Percentiles rank a stretch among this genome's conserved stretches.
phyloP scores from a whole-genome alignment of 495 filamentous ascomycete species.

The Aspergillus egyptiacus region DNA sequence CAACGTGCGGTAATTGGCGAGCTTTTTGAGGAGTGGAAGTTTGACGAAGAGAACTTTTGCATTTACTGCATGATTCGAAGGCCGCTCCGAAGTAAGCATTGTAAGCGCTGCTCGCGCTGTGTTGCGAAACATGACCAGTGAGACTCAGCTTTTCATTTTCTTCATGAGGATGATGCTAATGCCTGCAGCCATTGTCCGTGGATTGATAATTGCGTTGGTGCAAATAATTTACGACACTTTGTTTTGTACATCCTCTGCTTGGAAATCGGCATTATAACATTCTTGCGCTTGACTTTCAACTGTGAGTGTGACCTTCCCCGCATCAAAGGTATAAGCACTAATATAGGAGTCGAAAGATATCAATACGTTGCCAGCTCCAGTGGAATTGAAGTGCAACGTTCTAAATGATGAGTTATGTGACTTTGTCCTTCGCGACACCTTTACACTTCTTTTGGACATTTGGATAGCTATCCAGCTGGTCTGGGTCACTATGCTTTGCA shows the following conservation, averaged over 20 bases:
- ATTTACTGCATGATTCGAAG: constrained; percentile 87
- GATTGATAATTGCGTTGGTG: constrained; percentile 92
- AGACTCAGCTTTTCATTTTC: constrained; percentile 31
- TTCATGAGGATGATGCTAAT: constrained; percentile 21
- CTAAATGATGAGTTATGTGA: constrained; percentile 68
- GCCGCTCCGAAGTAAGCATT: constrained; percentile 92
- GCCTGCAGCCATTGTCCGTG: constrained; percentile 85
- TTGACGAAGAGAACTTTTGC: constrained; percentile 92
- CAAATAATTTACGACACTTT: constrained; percentile 95
- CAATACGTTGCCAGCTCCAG: constrained; percentile 45
- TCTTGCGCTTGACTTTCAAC: constrained; percentile 44
- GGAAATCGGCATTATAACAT: constrained; percentile 65
- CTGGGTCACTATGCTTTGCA: constrained; percentile 93
- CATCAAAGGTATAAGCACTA: constrained; percentile 10
- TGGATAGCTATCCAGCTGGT: constrained; percentile 80
- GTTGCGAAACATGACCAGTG: constrained; percentile 97
- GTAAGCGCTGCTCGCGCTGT: constrained; percentile 81
- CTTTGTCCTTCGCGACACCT: constrained; percentile 70
- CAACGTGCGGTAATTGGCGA: constrained; percentile 85
- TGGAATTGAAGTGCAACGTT: constrained; percentile 60
- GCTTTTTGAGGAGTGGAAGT: constrained; percentile 75
- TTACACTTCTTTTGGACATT: constrained; percentile 68
- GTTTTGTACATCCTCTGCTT: constrained; percentile 78
- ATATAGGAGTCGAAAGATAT: constrained; percentile 40
- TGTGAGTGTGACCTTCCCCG: constrained; percentile 42